Base-by-base conservation (phyloP, 257 asterid species). In the Prunella vulgaris region DNA sequence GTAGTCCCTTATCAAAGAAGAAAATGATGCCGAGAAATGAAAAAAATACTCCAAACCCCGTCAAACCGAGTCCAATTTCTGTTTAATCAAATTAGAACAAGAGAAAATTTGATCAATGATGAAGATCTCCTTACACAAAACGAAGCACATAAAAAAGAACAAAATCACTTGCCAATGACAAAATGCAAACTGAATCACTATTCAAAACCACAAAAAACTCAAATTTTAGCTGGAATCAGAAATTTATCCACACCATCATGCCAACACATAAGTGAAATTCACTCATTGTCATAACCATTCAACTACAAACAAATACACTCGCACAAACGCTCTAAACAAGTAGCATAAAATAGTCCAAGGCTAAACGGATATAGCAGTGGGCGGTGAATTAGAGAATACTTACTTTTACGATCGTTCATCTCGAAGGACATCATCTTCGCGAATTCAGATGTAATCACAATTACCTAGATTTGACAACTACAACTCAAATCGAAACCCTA, bases 51-150 rank as follows among this genome's bases (percentile, higher is more conserved):
- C 98, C 97, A 64, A 93, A 93, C 57, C 96, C 97, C 24, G 98
- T 93, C 90, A 93, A 84, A 65, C 97, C 97, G 14, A 93, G 90
- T 38, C 98, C 97, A 76, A 93, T 93, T 86, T 93, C 97, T 92
- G 93, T 79, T 71, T 52, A 78, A 78, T 59, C 12, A 69, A 44
- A 72, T 56, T 68, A 64, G 56, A 71, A 28, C 64, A 72, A 65
- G 53, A 65, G 65, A 67, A 54, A 24, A 60, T 18, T 49, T 59
- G 53, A 68, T 58, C 52, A 44, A 44, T 51, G 27, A 51, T 38
- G 22, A 1, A 20, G 6, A 54, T 37, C 28, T 74, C 24, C 13
- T 37, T 30, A 18, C 20, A 64, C 7, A 15, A n/a, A 67, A 33
- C 14, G 6, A 40, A 70, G 30, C 56, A 30, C 54, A 1, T 7